Evolutionary conservation across 345 rosid species (phyloP).

Genomic region (Pistacia atlantica): DNA sequence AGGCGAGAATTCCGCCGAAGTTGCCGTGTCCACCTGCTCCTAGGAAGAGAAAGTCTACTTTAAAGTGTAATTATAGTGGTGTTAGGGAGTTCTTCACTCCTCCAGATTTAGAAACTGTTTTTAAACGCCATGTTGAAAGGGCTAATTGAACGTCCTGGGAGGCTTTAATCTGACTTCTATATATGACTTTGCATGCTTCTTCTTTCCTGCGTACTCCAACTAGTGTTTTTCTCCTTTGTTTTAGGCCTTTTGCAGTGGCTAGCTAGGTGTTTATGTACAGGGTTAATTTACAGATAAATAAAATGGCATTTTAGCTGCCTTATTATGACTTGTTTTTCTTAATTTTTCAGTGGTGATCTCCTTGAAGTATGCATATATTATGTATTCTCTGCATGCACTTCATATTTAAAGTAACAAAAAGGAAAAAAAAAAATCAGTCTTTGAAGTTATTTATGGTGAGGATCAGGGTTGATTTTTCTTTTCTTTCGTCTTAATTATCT

Average conservation of each 20-base stretch:
- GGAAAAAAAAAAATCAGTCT: no score
- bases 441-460: neutral
- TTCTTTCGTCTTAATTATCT: neutral
- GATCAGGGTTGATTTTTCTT: neutral
- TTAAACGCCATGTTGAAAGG: constrained; percentile 47
- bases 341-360: neutral
- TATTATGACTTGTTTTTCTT: neutral
- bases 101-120: constrained; percentile 62
- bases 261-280: constrained; percentile 22
- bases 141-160: constrained; percentile 26
- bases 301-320: constrained; percentile 16
- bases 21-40: constrained; percentile 77
- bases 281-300: constrained; percentile 18
- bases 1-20: constrained; percentile 49
- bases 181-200: no score
- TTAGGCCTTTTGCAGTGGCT: constrained; percentile 19
- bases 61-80: constrained; percentile 36
- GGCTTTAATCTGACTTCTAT: neutral
- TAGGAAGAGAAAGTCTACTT: constrained; percentile 56
- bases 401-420: no score
- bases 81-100: constrained; percentile 53
- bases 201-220: no score
- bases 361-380: neutral
- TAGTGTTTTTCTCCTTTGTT: neutral
- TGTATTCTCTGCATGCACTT: neutral